A percentile compares a stretch with the other conserved stretches of the same genome.
phyloP scores from a whole-genome alignment of 495 filamentous ascomycete genomes.

The Pseudoneurospora amorphoporcata region DNA sequence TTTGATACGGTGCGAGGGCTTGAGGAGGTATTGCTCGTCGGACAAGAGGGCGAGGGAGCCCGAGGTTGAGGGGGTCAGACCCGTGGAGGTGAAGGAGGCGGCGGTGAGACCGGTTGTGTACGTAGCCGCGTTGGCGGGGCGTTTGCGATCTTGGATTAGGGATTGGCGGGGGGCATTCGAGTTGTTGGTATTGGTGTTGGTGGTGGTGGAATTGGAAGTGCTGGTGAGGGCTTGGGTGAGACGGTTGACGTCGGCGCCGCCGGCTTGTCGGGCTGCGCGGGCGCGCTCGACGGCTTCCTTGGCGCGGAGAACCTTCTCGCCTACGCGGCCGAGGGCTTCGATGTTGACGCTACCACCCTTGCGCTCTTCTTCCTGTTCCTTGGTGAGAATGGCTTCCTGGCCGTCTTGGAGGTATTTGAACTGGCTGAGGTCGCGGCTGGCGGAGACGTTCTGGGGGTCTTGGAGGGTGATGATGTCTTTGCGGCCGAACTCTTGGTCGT shows the following conservation, averaged over 20 bases:
- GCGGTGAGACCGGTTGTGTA: constrained; percentile 90
- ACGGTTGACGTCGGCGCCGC: constrained; percentile 40
- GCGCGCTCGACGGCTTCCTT: constrained; percentile 83
- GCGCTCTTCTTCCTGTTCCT: constrained; percentile 39
- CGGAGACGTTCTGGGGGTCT: constrained; percentile 79
- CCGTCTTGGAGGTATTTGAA: constrained; percentile 91
- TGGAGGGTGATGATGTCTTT: constrained; percentile 95
- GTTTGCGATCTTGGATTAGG: constrained; percentile 38
- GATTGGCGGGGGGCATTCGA: constrained; percentile 6
- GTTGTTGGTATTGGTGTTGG: constrained; percentile 10
- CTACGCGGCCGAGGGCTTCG: constrained; percentile 61
- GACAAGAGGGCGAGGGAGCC: constrained; percentile 73
- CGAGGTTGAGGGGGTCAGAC: constrained; percentile 82
- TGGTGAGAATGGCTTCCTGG: constrained; percentile 51
- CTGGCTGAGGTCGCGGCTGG: constrained; percentile 67
- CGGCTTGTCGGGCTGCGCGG: constrained; percentile 40
- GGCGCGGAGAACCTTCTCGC: constrained; percentile 83
- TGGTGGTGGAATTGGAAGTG: constrained; percentile 12
- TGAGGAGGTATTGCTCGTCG: constrained; percentile 93
- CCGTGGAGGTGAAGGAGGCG: constrained; percentile 89
- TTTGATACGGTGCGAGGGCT: constrained; percentile 68
- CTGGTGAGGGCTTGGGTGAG: constrained; percentile 36
- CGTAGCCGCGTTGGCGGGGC: constrained; percentile 72
- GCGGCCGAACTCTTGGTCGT: constrained; percentile 75
- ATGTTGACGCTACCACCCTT: constrained; percentile 60